phyloP scores from a whole-genome alignment of 495 filamentous ascomycete genomes.

The Aspergillus asperescens region DNA sequence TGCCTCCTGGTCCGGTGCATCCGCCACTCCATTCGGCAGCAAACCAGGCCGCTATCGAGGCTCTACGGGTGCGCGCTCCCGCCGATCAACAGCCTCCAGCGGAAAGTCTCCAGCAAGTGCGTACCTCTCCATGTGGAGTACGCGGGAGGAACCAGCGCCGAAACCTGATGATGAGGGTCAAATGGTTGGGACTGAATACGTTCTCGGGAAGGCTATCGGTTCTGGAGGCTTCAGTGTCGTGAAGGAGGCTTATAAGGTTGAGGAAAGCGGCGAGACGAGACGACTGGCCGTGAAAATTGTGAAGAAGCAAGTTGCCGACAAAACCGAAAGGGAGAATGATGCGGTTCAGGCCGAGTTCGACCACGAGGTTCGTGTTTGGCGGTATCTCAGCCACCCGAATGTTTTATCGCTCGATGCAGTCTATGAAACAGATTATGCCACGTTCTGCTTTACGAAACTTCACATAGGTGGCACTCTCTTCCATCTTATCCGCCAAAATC shows the following conservation, averaged over 20 bases:
- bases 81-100: slow-evolving; percentile 43
- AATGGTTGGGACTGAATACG: slow-evolving; percentile 65
- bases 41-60: slow-evolving; percentile 37
- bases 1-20: slow-evolving; percentile 39
- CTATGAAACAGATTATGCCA: slow-evolving; percentile 66
- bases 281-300: slow-evolving; percentile 68
- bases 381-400: slow-evolving; percentile 61
- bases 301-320: slow-evolving; percentile 52
- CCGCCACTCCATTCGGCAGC: slow-evolving; percentile 39
- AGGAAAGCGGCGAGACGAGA: slow-evolving; percentile 46
- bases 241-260: slow-evolving; percentile 66
- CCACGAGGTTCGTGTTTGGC: slow-evolving; percentile 68
- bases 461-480: slow-evolving; percentile 66
- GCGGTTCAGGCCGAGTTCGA: slow-evolving; percentile 67
- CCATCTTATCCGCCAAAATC: slow-evolving; percentile 58
- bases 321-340: slow-evolving; percentile 60
- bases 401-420: slow-evolving; percentile 62
- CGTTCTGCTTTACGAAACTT: slow-evolving; percentile 68
- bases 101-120: slow-evolving; percentile 51
- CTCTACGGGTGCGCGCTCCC: slow-evolving; percentile 37
- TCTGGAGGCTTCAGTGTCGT: slow-evolving; percentile 67
- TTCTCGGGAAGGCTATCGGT: slow-evolving; percentile 66
- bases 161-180: slow-evolving; percentile 68
- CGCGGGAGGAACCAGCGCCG: slow-evolving; percentile 36
- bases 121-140: slow-evolving; percentile 56